phyloP scores from a whole-genome alignment of 345 rosid genomes.

The Eucalyptus lansdowneana region DNA sequence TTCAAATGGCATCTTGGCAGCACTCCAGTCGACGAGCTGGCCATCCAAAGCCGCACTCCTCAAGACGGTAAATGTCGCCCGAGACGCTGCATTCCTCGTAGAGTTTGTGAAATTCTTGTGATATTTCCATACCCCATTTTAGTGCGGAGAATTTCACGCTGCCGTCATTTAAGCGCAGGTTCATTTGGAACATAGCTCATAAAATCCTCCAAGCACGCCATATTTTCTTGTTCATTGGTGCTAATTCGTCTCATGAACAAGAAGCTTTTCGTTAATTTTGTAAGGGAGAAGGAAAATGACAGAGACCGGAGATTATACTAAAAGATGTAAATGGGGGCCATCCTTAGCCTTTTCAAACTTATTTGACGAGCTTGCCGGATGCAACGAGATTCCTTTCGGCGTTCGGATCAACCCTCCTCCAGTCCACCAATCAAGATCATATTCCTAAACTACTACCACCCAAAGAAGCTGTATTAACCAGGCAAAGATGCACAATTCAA shows the following conservation, averaged over 20 bases:
- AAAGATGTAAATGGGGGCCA: not conserved
- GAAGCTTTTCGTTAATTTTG: not conserved
- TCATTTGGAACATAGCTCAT: not conserved
- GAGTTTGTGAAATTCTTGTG: not conserved
- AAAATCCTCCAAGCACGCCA: not conserved
- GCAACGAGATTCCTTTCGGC: not conserved
- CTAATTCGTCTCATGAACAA: not conserved
- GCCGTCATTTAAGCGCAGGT: not conserved
- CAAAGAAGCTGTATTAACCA: not conserved
- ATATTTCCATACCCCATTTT: not conserved
- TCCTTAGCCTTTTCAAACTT: not conserved
- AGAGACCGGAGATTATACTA: not conserved
- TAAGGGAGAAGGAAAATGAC: not conserved
- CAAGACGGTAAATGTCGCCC: fast-evolving
- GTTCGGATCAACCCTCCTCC: not conserved
- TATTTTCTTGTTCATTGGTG: not conserved
- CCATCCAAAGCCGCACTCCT: not conserved
- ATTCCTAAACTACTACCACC: not conserved
- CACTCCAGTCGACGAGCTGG: fast-evolving
- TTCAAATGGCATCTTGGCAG: not conserved
- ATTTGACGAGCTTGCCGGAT: not conserved
- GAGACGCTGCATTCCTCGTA: not conserved
- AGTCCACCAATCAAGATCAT: not conserved
- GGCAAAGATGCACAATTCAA: not conserved
- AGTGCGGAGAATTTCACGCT: not conserved